Evolutionary conservation across 2,329 filamentous ascomycete species (phyloP).

Genomic region (Dryadomyces quercus-mongolicae): DNA sequence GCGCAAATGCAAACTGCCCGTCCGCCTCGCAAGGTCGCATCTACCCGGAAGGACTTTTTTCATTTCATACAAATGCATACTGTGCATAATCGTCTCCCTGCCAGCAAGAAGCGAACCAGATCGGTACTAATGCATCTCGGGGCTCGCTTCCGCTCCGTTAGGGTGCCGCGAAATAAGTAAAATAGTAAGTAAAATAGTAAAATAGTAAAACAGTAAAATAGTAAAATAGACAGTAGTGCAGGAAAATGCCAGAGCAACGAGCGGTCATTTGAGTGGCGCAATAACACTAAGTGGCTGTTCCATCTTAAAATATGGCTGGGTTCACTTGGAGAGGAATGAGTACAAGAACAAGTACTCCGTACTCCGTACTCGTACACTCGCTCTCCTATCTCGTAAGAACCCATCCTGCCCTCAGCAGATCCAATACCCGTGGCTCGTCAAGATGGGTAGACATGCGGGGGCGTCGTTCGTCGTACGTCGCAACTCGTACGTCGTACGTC

Average conservation of each 20-base stretch:
- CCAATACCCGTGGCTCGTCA: too few species aligned
- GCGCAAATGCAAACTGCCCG: too few species aligned
- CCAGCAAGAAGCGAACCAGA: slow-evolving; percentile 2
- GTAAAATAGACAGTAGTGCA: neutral
- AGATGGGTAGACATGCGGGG: too few species aligned
- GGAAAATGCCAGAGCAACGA: neutral
- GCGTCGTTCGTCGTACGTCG: too few species aligned
- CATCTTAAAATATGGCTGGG: neutral
- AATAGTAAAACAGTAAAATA: neutral
- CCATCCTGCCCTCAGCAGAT: too few species aligned
- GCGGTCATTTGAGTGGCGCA: too few species aligned
- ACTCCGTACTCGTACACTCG: neutral
- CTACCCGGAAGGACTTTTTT: too few species aligned
- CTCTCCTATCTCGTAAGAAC: too few species aligned
- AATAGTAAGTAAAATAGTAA: neutral
- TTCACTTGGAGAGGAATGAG: neutral
- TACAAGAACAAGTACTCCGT: neutral
- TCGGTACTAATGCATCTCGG: slow-evolving; percentile 10
- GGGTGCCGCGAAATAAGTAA: slow-evolving; percentile 9
- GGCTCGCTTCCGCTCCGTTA: slow-evolving; percentile 11
- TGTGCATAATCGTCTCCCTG: too few species aligned
- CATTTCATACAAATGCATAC: too few species aligned
- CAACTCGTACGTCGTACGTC: neutral
- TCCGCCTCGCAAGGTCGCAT: too few species aligned
- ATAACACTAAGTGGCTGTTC: neutral